Conservation (phyloP, 2,329 filamentous ascomycete species). For the Sporothrix dimorphospora region DNA sequence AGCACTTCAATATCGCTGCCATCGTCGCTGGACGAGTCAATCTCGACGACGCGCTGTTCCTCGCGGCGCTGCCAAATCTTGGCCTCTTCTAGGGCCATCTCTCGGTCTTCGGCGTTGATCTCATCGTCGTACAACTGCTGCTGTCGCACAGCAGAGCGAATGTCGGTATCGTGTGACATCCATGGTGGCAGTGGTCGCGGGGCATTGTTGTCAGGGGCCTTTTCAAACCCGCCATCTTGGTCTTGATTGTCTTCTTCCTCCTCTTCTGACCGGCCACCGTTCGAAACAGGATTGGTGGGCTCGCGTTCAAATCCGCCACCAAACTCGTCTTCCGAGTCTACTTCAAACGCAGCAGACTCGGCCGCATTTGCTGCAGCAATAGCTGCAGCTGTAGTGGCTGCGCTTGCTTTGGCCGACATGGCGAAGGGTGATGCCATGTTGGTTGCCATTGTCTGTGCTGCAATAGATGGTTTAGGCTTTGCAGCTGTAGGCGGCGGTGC, state of each 20-base stretch:
- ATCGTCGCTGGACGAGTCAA: slow-evolving; percentile 62
- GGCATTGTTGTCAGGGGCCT: slow-evolving; percentile 43
- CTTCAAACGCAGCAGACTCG: slow-evolving; percentile 37
- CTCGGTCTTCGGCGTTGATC: slow-evolving; percentile 66
- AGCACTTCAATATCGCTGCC: slow-evolving; percentile 62
- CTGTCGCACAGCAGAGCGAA: slow-evolving; percentile 64
- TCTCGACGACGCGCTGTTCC: slow-evolving; percentile 53
- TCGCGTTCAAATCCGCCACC: slow-evolving; percentile 65
- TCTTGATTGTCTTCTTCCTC: not conserved
- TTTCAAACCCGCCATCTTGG: slow-evolving; percentile 59
- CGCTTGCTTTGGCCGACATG: not conserved
- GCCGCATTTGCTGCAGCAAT: slow-evolving; percentile 26
- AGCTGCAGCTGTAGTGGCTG: not conserved
- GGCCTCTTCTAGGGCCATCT: slow-evolving; percentile 60
- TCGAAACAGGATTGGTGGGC: slow-evolving; percentile 32
- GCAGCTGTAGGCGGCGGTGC: slow-evolving; percentile 35
- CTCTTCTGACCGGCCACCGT: slow-evolving; percentile 43
- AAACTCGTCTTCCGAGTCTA: slow-evolving; percentile 48
- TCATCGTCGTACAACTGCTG: slow-evolving; percentile 60
- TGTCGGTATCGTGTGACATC: slow-evolving; percentile 68
- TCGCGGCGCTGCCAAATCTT: slow-evolving; percentile 49
- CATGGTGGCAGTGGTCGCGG: slow-evolving; percentile 73
- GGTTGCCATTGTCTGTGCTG: not conserved
- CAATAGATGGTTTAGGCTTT: not conserved
- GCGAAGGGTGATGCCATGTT: slow-evolving; percentile 22